Base-by-base conservation (phyloP, 495 filamentous ascomycete species). In the Peziza echinospora region DNA sequence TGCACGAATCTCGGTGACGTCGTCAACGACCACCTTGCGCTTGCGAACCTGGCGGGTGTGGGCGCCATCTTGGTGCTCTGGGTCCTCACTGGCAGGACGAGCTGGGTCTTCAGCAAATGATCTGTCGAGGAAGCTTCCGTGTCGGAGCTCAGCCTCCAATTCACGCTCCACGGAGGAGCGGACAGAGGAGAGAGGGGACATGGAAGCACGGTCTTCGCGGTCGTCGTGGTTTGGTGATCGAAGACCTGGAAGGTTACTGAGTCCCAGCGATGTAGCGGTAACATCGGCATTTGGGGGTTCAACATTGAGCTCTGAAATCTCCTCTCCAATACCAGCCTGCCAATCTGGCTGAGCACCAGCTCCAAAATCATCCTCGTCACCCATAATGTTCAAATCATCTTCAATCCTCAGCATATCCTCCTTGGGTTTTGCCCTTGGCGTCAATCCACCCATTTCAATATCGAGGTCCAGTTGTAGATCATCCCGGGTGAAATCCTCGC, bases 401-500 rank as follows among this genome's bases (percentile, higher is more conserved):
- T 71, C 59, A 17, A 53, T 47, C 19, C 19, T 11, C 13, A 37
- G 30, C 1, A 17, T 11, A 11, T 2, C 13, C 6, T 37, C 30
- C 19, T 62, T 62, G 13, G 41, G 45, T 10, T 53, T 41, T 9
- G 58, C 46, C 25, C 52, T 52, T 34, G 55, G 23, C 2, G 52
- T 21, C 2, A 48, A 37, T 26, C 47, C 58, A 24, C 53, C 49
- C 42, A 59, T 59, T 24, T 55, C 59, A 26, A 61, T 46, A 43
- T 60, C 58, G 13, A 60, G 61, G 17, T 60, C 64, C 16, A 70
- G 58, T 47, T 76, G 71, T 22, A 71, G 19, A 37, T 37, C 30
- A 1, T 84, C 81, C 54, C 77, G 78, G 40, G 79, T 71, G 42
- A 83, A 63, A 60, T 86, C 80, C 43, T 84, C 80, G 48, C 79